phyloP scores from a whole-genome alignment of 805 yeast species.

The Candida coquimbonensis region DNA sequence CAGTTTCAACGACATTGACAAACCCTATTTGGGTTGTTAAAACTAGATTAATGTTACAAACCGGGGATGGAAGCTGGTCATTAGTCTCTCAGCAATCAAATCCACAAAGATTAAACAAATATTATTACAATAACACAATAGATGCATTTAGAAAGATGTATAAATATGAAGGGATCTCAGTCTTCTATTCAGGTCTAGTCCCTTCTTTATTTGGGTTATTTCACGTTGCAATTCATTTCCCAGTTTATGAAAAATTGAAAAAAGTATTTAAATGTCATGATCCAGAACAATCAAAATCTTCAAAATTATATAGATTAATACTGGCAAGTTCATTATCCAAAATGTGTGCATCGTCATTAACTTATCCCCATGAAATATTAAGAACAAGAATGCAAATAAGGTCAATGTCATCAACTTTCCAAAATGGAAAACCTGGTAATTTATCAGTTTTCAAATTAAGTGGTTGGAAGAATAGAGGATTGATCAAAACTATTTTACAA shows the following conservation, averaged over 20 bases:
- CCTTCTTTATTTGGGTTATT: slow-evolving; percentile 87
- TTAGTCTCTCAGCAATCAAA: slow-evolving; percentile 7
- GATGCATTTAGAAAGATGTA: slow-evolving; percentile 83
- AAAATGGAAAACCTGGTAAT: not conserved
- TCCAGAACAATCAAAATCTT: slow-evolving; percentile 14
- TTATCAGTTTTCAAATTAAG: slow-evolving; percentile 12
- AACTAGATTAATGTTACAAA: slow-evolving; percentile 87
- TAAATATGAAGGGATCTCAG: slow-evolving; percentile 66
- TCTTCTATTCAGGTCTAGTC: slow-evolving; percentile 82
- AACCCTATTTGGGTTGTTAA: slow-evolving; percentile 98
- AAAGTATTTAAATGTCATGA: slow-evolving; percentile 31
- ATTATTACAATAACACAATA: slow-evolving; percentile 63
- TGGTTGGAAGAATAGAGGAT: slow-evolving; percentile 3
- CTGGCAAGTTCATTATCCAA: slow-evolving; percentile 75
- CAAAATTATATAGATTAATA: slow-evolving; percentile 37
- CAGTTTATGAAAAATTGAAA: slow-evolving; percentile 81
- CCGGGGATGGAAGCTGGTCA: slow-evolving; percentile 23
- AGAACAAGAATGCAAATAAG: slow-evolving; percentile 79
- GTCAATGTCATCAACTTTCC: slow-evolving; percentile 25
- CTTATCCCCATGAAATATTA: slow-evolving; percentile 93
- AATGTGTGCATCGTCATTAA: slow-evolving; percentile 79
- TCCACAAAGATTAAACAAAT: slow-evolving; percentile 13
- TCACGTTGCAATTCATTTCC: slow-evolving; percentile 96
- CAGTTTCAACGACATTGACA: slow-evolving; percentile 73
- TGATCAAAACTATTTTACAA: slow-evolving; percentile 18